These are phyloP conservation scores for Mycena belliarum DNA, from an alignment of 768 basidiomycete genomes.

Conservation along the genomic window DNA sequence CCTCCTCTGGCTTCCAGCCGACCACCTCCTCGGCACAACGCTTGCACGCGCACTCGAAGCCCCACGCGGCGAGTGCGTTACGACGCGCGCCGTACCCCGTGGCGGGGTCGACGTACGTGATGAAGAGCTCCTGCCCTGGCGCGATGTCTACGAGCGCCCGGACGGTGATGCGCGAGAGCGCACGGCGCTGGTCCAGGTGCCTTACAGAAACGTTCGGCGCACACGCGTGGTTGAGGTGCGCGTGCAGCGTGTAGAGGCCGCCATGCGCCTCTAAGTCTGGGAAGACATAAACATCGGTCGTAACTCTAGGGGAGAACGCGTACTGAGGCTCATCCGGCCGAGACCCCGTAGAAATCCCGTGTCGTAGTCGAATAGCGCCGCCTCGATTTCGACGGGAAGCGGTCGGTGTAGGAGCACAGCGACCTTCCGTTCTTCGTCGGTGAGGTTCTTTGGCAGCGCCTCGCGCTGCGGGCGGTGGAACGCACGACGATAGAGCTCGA, in stretches of 20 bases:
- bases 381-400: slow-evolving; percentile 45
- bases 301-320: background rate
- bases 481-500: slow-evolving; percentile 55
- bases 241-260: slow-evolving; percentile 82
- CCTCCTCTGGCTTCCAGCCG: slow-evolving; percentile 34
- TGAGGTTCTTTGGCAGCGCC: slow-evolving; percentile 42
- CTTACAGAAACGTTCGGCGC: slow-evolving; percentile 77
- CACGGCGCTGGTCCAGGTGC: slow-evolving; percentile 68
- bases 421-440: slow-evolving; percentile 58
- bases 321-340: slow-evolving; percentile 81
- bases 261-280: slow-evolving; percentile 83
- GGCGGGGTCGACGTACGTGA: slow-evolving; percentile 80
- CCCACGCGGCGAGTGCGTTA: slow-evolving; percentile 65
- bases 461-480: slow-evolving; percentile 38
- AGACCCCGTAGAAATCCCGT: slow-evolving; percentile 66
- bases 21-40: slow-evolving; percentile 66
- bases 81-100: slow-evolving; percentile 48
- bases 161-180: slow-evolving; percentile 74
- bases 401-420: slow-evolving; percentile 56
- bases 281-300: too few relatives aligned
- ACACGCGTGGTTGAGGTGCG: slow-evolving; percentile 87
- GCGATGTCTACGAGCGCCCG: slow-evolving; percentile 66
- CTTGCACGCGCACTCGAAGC: slow-evolving; percentile 72
- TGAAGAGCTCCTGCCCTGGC: slow-evolving; percentile 71
- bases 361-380: slow-evolving; percentile 73